Conservation (phyloP, 2,329 filamentous ascomycete genomes). For the Kalaharituber pfeilii region DNA sequence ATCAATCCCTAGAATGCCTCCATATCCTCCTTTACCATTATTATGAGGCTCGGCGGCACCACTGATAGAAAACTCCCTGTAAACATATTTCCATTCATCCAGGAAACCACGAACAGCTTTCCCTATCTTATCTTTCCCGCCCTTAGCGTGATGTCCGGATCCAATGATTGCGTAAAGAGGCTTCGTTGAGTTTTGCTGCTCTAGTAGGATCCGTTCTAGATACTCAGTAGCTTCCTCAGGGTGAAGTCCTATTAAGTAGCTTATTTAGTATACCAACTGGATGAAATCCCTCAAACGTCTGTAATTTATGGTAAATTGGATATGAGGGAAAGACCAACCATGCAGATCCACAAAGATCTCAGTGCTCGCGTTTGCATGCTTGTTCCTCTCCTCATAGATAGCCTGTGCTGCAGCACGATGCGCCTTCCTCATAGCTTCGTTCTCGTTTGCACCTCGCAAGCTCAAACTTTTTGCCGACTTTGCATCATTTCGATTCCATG, state of each 20-base stretch:
- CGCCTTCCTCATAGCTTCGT: conserved; percentile 90
- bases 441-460: conserved; percentile 86
- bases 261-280: neutral
- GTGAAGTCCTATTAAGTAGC: conserved; percentile 45
- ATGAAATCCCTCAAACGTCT: conserved; percentile 13
- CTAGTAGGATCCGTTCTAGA: conserved; percentile 68
- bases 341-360: conserved; percentile 94
- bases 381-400: conserved; percentile 48
- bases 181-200: conserved; percentile 54
- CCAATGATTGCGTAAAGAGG: conserved; percentile 92
- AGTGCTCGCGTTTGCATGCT: conserved; percentile 31
- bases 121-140: conserved; percentile 95
- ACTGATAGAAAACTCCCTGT: conserved; percentile 87
- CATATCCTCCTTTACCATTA: conserved; percentile 58
- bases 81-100: conserved; percentile 90
- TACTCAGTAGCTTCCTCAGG: conserved; percentile 94
- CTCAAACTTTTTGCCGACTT: conserved; percentile 89
- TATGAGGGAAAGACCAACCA: conserved; percentile 27
- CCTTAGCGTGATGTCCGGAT: conserved; percentile 93
- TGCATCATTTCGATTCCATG: conserved; percentile 96
- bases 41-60: conserved; percentile 46
- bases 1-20: conserved; percentile 47
- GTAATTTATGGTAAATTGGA: no score
- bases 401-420: conserved; percentile 84
- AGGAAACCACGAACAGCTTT: conserved; percentile 82